Conservation (phyloP, 2,329 filamentous ascomycete genomes). For the Microdochium bolleyi region DNA sequence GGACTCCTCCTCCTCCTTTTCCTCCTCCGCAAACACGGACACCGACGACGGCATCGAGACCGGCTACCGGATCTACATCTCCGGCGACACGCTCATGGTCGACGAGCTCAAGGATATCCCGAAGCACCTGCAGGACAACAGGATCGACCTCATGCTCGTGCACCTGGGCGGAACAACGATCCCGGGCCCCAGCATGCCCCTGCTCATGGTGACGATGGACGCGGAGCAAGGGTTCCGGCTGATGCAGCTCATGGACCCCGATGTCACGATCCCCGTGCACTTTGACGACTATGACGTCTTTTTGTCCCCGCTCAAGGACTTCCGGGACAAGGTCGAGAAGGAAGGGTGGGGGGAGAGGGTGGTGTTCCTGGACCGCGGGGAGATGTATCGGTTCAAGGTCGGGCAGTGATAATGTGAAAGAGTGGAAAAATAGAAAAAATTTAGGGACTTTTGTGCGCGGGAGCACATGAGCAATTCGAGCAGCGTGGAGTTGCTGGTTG, state of each 20-base stretch:
- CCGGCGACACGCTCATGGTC: slow-evolving; percentile 56
- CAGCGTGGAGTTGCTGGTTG: too few relatives aligned
- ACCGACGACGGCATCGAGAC: slow-evolving; percentile 23
- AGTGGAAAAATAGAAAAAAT: too few relatives aligned
- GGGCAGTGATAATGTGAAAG: too few relatives aligned
- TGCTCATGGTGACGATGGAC: slow-evolving; percentile 65
- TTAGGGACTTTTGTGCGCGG: too few relatives aligned
- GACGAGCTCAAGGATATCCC: slow-evolving; percentile 56
- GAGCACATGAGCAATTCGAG: too few relatives aligned
- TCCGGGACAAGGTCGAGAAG: slow-evolving; percentile 45
- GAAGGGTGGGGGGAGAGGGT: slow-evolving; percentile 43
- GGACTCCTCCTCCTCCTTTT: slow-evolving; percentile 3
- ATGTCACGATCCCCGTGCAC: slow-evolving; percentile 56
- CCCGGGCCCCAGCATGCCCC: slow-evolving; percentile 46
- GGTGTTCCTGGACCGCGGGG: slow-evolving; percentile 52
- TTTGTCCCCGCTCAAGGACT: slow-evolving; percentile 49
- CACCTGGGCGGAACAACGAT: slow-evolving; percentile 61
- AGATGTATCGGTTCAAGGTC: slow-evolving; percentile 48
- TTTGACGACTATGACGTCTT: slow-evolving; percentile 60
- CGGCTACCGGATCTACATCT: slow-evolving; percentile 57
- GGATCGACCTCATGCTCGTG: slow-evolving; percentile 58
- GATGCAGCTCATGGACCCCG: slow-evolving; percentile 50
- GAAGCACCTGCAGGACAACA: slow-evolving; percentile 39
- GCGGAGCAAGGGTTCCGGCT: slow-evolving; percentile 53
- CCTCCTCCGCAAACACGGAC: background rate